Conservation (phyloP, 1,284 basidiomycete genomes). For the Chalciporus piperatoides region DNA sequence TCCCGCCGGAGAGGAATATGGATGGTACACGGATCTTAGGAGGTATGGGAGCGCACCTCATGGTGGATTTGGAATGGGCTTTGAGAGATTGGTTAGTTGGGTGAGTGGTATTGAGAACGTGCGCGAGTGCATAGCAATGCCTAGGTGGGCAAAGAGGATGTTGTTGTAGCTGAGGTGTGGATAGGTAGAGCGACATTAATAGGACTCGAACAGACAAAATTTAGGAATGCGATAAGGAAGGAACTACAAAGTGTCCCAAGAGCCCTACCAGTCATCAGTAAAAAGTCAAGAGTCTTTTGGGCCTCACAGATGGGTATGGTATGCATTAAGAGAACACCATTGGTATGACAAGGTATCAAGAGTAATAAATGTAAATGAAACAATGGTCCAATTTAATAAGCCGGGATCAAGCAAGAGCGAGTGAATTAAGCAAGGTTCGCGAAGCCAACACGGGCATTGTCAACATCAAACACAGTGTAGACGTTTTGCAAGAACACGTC, state of each 20-base stretch:
- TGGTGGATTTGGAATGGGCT: slow-evolving; percentile 91
- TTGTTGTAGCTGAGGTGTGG: slow-evolving; percentile 40
- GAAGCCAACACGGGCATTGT: slow-evolving; percentile 26
- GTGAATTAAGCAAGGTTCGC: slow-evolving; percentile 25
- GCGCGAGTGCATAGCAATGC: slow-evolving; percentile 86
- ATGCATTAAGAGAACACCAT: no score
- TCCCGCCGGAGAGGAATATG: slow-evolving; percentile 49
- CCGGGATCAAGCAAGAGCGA: not conserved
- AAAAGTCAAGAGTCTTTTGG: no score
- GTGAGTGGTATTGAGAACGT: slow-evolving; percentile 82
- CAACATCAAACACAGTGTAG: slow-evolving; percentile 30
- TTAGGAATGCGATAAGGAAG: no score
- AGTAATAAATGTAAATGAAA: slow-evolving; percentile 3
- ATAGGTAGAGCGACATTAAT: no score
- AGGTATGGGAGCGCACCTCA: slow-evolving; percentile 82
- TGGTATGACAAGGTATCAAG: not conserved
- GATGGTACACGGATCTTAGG: slow-evolving; percentile 85
- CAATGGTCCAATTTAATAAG: not conserved
- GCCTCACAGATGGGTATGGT: no score
- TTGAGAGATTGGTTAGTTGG: slow-evolving; percentile 85
- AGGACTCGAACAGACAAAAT: no score
- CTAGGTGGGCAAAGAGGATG: slow-evolving; percentile 83
- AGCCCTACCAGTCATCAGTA: no score
- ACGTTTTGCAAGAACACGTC: slow-evolving; percentile 31
- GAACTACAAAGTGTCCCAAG: no score